Percentiles rank a stretch among this genome's conserved stretches.
These are phyloP conservation scores for Quercus lobata DNA, from an alignment of 331 rosid genomes.

Conservation along the genomic window DNA sequence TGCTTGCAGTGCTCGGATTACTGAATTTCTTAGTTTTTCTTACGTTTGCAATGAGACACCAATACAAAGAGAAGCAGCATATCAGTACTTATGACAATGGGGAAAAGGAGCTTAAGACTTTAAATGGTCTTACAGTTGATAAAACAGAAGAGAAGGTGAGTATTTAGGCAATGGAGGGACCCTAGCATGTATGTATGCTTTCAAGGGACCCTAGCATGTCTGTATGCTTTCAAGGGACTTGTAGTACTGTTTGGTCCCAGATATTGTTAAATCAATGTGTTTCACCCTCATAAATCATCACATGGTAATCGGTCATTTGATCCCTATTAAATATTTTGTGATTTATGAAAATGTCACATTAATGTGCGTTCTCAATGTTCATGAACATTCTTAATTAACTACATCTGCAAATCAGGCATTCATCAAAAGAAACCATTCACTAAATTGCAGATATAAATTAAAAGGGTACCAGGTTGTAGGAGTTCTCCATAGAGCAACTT, in stretches of 20 bases:
- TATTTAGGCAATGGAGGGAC: conserved; percentile 47
- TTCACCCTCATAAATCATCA: conserved; percentile 1
- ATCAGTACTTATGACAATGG: conserved; percentile 13
- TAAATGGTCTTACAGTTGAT: conserved; percentile 33
- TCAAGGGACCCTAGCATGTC: background rate
- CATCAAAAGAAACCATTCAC: conserved; percentile 5
- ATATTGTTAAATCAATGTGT: background rate
- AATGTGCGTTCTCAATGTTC: background rate
- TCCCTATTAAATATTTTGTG: background rate
- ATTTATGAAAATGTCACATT: background rate
- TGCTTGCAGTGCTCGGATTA: conserved; percentile 65
- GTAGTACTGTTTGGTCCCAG: background rate
- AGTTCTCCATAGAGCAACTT: conserved; percentile 2
- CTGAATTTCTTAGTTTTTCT: conserved; percentile 61
- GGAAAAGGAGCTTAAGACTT: conserved; percentile 49
- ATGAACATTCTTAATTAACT: background rate
- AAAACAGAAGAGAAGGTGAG: conserved; percentile 26
- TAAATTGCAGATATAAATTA: conserved; percentile 13
- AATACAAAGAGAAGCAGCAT: conserved; percentile 56
- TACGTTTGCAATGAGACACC: conserved; percentile 64
- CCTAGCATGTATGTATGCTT: conserved; percentile 25
- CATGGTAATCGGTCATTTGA: background rate
- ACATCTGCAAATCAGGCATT: conserved; percentile 2
- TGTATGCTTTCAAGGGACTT: background rate
- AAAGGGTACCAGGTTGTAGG: conserved; percentile 4